phyloP scores from a whole-genome alignment of 2,329 filamentous ascomycete species.

The Colletotrichum trifolii region DNA sequence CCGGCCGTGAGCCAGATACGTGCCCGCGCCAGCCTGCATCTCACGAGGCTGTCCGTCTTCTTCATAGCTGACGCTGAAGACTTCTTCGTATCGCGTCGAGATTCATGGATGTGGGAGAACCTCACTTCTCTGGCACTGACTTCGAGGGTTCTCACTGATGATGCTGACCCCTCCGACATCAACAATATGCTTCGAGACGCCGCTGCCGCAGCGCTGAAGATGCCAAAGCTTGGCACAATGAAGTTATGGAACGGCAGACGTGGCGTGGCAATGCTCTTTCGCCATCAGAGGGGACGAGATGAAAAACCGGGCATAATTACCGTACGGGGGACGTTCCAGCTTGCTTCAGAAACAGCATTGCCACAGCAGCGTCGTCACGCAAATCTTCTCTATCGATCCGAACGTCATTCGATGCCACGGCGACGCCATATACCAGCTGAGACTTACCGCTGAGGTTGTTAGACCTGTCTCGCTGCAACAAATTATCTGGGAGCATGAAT shows the following conservation, averaged over 20 bases:
- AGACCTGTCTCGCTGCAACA: slow-evolving; percentile 15
- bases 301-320: slow-evolving; percentile 40
- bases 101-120: slow-evolving; percentile 44
- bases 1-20: slow-evolving; percentile 42
- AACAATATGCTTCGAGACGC: slow-evolving; percentile 43
- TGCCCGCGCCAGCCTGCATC: slow-evolving; percentile 44
- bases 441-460: slow-evolving; percentile 37
- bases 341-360: slow-evolving; percentile 37
- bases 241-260: slow-evolving; percentile 47
- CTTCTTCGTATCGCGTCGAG: slow-evolving; percentile 43
- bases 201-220: slow-evolving; percentile 41
- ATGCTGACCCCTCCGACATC: slow-evolving; percentile 38
- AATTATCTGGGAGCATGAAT: slow-evolving; percentile 9
- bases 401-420: slow-evolving; percentile 37
- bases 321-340: slow-evolving; percentile 39
- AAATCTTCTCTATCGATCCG: slow-evolving; percentile 37
- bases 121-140: slow-evolving; percentile 47
- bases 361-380: slow-evolving; percentile 33
- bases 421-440: slow-evolving; percentile 41
- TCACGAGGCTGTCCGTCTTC: slow-evolving; percentile 44
- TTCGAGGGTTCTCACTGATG: slow-evolving; percentile 41
- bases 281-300: slow-evolving; percentile 38
- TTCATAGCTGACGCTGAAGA: slow-evolving; percentile 46
- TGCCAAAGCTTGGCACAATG: slow-evolving; percentile 45
- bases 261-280: slow-evolving; percentile 41